Conservation (phyloP, 306 rosid species). For the Glycine tomentella region DNA sequence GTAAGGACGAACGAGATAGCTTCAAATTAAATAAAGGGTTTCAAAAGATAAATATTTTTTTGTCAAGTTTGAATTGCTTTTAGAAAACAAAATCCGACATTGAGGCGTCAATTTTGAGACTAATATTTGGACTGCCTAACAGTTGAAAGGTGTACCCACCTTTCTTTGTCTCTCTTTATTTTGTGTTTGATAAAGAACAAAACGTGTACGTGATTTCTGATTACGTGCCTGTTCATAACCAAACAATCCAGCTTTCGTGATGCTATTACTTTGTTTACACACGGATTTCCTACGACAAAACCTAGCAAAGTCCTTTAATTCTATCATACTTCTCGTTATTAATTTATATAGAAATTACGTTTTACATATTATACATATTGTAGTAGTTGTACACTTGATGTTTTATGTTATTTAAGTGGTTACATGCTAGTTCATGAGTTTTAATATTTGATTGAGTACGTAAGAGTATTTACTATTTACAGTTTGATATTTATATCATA, state of each 20-base stretch:
- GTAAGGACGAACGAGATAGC: not conserved
- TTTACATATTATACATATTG: not conserved
- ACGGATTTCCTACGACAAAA: constrained; percentile 32
- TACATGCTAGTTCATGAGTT: constrained; percentile 26
- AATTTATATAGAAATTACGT: not conserved
- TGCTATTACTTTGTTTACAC: constrained; percentile 30
- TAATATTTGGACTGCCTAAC: constrained; percentile 37
- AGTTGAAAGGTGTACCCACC: constrained; percentile 32
- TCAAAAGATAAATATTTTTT: constrained; percentile 1
- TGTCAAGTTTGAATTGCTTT: constrained; percentile 8
- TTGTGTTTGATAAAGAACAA: constrained; percentile 1
- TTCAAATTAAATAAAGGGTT: constrained; percentile 29
- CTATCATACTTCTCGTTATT: constrained; percentile 15
- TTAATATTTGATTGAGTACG: not conserved
- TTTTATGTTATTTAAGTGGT: not conserved
- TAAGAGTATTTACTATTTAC: not conserved
- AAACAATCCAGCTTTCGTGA: constrained; percentile 47
- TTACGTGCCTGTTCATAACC: constrained; percentile 36
- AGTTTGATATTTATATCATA: not conserved
- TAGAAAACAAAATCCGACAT: constrained; percentile 54
- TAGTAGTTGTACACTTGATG: not conserved
- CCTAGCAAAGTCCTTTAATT: constrained; percentile 28
- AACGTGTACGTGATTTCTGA: constrained; percentile 47
- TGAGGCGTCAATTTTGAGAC: constrained; percentile 33
- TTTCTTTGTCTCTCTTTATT: constrained; percentile 32